A percentile compares a stretch with the other conserved stretches of the same genome.
phyloP scores from a whole-genome alignment of 2,329 filamentous ascomycete species.

The Phoma herbarum region DNA sequence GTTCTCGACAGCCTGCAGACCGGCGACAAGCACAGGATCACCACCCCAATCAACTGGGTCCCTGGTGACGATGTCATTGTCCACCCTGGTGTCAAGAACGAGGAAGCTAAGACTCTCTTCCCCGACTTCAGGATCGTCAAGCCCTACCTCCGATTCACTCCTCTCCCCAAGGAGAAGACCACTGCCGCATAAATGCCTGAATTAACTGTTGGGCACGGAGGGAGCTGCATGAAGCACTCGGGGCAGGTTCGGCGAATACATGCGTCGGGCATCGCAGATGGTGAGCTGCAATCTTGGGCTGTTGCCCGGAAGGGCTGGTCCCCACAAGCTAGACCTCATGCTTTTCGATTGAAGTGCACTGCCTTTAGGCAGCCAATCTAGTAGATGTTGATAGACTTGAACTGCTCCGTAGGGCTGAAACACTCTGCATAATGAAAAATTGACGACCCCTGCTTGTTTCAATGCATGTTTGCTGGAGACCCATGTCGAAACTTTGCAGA shows the following conservation, averaged over 20 bases:
- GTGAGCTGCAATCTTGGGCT: conserved; percentile 12
- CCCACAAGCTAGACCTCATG: conserved; percentile 14
- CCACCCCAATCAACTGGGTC: conserved; percentile 70
- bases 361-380: conserved; percentile 7
- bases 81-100: conserved; percentile 65
- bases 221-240: conserved; percentile 7
- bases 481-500: neutral
- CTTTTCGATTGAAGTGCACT: conserved; percentile 11
- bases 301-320: neutral
- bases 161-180: conserved; percentile 66
- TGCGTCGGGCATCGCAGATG: conserved; percentile 16
- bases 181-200: conserved; percentile 51
- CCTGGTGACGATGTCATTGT: conserved; percentile 69
- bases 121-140: conserved; percentile 69
- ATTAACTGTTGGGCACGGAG: neutral
- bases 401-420: conserved; percentile 19
- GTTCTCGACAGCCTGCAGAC: conserved; percentile 63
- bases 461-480: conserved; percentile 6
- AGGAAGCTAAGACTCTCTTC: conserved; percentile 67
- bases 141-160: conserved; percentile 69
- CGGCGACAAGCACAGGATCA: conserved; percentile 67
- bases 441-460: conserved; percentile 18
- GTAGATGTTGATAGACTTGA: conserved; percentile 12
- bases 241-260: conserved; percentile 10
- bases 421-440: conserved; percentile 22